phyloP scores from a whole-genome alignment of 208 protist genomes.

The Trypanosoma theileri region DNA sequence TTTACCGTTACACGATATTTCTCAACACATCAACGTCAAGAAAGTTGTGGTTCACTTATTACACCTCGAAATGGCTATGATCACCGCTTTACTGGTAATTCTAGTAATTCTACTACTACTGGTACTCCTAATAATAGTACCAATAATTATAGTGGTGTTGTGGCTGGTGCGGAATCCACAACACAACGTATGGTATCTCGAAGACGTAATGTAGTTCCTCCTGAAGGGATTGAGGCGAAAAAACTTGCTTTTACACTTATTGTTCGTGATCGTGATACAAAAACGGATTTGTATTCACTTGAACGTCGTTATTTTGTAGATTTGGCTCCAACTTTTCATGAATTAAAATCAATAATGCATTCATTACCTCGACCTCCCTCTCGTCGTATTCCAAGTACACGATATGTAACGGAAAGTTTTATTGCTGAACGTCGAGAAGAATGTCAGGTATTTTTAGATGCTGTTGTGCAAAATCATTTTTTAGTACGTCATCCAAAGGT shows the following conservation, averaged over 20 bases:
- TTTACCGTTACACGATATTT: slow-evolving; percentile 36
- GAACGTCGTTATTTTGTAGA: slow-evolving; percentile 18
- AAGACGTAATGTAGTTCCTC: not conserved
- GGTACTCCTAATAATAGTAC: not conserved
- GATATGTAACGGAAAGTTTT: slow-evolving; percentile 57
- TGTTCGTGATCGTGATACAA: slow-evolving; percentile 22
- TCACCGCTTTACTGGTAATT: not conserved
- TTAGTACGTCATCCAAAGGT: slow-evolving; percentile 50
- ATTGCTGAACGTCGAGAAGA: slow-evolving; percentile 50
- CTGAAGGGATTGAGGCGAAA: slow-evolving; percentile 17
- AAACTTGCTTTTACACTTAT: slow-evolving; percentile 17
- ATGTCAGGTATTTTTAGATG: slow-evolving; percentile 39
- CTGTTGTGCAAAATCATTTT: slow-evolving; percentile 38
- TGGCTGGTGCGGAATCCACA: not conserved
- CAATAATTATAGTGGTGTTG: not conserved
- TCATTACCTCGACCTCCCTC: slow-evolving; percentile 31
- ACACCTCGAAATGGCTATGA: not conserved
- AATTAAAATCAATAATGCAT: slow-evolving; percentile 23
- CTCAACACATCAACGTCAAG: slow-evolving; percentile 1
- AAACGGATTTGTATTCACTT: not conserved
- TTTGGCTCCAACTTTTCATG: slow-evolving; percentile 11
- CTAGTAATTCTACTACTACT: not conserved
- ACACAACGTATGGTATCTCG: not conserved
- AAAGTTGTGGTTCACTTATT: not conserved
- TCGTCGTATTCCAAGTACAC: slow-evolving; percentile 42